phyloP scores from a whole-genome alignment of 2,329 filamentous ascomycete genomes.

The Aspergillus texensis region DNA sequence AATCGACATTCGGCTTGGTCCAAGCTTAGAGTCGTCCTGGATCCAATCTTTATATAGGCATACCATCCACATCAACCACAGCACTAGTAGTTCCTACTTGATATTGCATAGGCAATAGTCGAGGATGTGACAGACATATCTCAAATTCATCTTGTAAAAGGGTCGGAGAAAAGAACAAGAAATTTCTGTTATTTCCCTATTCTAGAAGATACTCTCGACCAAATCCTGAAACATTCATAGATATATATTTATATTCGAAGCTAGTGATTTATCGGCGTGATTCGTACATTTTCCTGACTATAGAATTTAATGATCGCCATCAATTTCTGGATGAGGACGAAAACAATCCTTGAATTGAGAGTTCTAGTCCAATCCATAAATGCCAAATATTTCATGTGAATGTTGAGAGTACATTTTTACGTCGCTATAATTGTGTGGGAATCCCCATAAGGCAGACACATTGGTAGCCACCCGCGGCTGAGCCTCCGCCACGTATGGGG shows the following conservation, averaged over 20 bases:
- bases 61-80: not conserved
- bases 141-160: no score
- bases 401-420: not conserved
- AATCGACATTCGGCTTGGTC: not conserved
- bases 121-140: not conserved
- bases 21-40: not conserved
- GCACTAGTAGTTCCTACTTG: no score
- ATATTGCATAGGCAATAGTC: not conserved
- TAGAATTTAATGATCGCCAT: not conserved
- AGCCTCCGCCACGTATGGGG: no score
- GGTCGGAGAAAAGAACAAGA: not conserved
- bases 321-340: not conserved
- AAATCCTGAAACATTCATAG: not conserved
- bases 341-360: not conserved
- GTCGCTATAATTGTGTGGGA: not conserved
- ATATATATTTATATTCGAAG: not conserved
- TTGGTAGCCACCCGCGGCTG: no score
- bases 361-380: not conserved
- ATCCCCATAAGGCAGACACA: no score
- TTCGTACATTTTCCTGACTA: not conserved
- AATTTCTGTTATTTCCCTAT: not conserved
- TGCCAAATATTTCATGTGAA: not conserved
- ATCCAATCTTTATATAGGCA: not conserved
- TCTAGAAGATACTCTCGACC: not conserved
- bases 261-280: not conserved